These are phyloP conservation scores for Aphanomyces astaci DNA, from an alignment of 352 stramenopile species.

Conservation along the genomic window DNA sequence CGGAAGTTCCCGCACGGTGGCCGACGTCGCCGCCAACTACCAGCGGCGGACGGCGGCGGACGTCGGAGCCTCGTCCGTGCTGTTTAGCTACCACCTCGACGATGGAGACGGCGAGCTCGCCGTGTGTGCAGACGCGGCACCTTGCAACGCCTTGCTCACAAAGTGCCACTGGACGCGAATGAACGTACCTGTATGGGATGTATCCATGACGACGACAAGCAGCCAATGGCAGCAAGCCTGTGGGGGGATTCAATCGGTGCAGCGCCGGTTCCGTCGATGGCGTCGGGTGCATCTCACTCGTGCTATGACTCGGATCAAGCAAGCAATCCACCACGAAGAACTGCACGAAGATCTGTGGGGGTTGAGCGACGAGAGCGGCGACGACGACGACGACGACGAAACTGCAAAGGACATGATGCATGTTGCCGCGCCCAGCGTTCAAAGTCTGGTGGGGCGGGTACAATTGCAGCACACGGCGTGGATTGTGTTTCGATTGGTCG, in stretches of 20 bases:
- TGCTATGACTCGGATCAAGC: background rate
- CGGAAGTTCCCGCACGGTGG: constrained; percentile 28
- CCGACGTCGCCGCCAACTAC: constrained; percentile 53
- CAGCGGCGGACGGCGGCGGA: constrained; percentile 61
- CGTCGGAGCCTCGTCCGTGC: constrained; percentile 25
- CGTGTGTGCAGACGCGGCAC: constrained; percentile 34
- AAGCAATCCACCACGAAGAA: background rate
- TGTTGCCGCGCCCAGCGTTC: constrained; percentile 45
- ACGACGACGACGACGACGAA: background rate
- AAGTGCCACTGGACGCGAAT: constrained; percentile 55
- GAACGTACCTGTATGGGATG: constrained; percentile 52
- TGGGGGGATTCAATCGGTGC: background rate
- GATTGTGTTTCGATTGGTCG: constrained; percentile 77
- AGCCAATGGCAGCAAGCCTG: background rate
- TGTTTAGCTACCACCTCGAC: constrained; percentile 39
- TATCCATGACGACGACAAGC: constrained; percentile 11
- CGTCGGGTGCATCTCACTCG: no score
- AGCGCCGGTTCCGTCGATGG: constrained; percentile 3
- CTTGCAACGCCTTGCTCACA: constrained; percentile 31
- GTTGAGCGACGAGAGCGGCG: constrained; percentile 6
- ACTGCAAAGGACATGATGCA: no score
- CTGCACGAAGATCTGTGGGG: background rate
- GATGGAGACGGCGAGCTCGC: background rate
- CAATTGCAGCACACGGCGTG: constrained; percentile 61
- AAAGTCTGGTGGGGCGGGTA: constrained; percentile 61